Evolutionary conservation across 805 yeast species (phyloP).

Genomic region (Kuraishia borneana): DNA sequence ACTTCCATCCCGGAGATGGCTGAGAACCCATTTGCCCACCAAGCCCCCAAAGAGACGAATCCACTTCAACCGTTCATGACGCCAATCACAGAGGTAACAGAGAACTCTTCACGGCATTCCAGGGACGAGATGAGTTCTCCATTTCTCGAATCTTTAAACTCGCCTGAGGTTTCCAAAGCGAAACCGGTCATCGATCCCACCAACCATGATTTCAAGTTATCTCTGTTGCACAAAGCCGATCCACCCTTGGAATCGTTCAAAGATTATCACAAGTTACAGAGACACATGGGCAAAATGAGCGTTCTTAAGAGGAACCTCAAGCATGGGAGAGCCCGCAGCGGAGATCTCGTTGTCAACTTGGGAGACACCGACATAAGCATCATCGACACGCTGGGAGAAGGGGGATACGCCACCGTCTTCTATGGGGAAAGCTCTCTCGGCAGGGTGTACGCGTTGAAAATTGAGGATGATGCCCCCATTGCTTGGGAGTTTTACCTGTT

Average conservation of each 20-base stretch:
- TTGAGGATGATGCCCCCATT: constrained; percentile 49
- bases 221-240: background rate
- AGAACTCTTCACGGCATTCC: constrained; percentile 15
- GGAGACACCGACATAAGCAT: constrained; percentile 33
- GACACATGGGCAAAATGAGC: background rate
- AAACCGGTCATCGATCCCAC: background rate
- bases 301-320: background rate
- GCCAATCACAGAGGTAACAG: constrained; percentile 8
- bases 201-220: background rate
- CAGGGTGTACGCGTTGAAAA: constrained; percentile 52
- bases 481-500: constrained; percentile 79
- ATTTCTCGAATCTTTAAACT: constrained; percentile 25
- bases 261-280: background rate
- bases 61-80: constrained; percentile 5
- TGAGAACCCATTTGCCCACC: background rate
- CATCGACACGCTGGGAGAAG: constrained; percentile 54
- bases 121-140: constrained; percentile 32
- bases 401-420: constrained; percentile 74
- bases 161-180: background rate
- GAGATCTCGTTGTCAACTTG: constrained; percentile 24
- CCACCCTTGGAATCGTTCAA: background rate
- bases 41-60: too few species aligned
- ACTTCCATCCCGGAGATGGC: background rate
- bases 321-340: constrained; percentile 3
- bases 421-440: constrained; percentile 55